Conservation (phyloP, 2,329 filamentous ascomycete genomes). For the Calonectria multiphialidica region DNA sequence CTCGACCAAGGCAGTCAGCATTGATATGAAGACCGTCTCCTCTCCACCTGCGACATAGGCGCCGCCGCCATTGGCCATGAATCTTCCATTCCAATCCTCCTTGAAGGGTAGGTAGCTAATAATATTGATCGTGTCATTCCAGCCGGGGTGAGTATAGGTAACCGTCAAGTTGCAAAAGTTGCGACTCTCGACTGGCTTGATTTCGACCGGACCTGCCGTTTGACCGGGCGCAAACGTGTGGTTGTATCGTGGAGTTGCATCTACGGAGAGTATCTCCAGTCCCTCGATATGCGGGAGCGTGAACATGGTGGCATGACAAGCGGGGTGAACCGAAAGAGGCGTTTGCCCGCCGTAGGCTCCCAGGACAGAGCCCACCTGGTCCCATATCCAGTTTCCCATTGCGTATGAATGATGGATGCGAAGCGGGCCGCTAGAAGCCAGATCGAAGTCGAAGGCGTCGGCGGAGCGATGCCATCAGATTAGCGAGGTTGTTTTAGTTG, state of each 20-base stretch:
- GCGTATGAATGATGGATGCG: not conserved
- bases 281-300: not conserved
- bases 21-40: not conserved
- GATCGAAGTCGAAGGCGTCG: too few species aligned
- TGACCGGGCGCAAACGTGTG: not conserved
- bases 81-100: not conserved
- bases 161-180: not conserved
- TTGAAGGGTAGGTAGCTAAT: not conserved
- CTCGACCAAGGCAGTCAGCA: not conserved
- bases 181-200: not conserved
- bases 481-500: too few species aligned
- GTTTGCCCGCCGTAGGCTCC: not conserved
- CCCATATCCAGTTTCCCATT: not conserved
- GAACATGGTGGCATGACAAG: not conserved
- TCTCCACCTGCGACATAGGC: not conserved
- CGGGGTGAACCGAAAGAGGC: not conserved
- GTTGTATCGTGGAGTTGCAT: not conserved
- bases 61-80: not conserved
- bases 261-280: not conserved
- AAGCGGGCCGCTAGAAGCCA: not conserved
- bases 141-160: not conserved
- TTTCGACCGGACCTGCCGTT: not conserved
- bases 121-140: not conserved
- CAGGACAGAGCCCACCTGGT: not conserved
- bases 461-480: too few species aligned